Conservation (phyloP, 2,329 filamentous ascomycete species). For the Fusarium annulatum region DNA sequence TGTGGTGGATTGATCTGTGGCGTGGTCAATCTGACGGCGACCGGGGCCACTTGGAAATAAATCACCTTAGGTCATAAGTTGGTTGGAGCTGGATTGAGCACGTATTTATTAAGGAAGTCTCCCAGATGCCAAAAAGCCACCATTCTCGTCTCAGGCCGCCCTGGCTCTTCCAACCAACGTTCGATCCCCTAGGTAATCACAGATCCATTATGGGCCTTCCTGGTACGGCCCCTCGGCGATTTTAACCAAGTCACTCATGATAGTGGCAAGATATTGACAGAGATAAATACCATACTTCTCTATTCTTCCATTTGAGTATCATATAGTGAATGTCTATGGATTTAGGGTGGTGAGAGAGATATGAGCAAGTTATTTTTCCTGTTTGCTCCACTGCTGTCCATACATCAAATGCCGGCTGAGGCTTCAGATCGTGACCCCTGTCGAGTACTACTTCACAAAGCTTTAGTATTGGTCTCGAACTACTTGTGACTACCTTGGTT, state of each 20-base stretch:
- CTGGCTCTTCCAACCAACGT: constrained; percentile 33
- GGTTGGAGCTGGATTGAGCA: constrained; percentile 45
- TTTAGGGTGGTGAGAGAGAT: constrained; percentile 23
- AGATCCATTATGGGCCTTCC: constrained; percentile 18
- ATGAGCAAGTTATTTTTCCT: constrained; percentile 39
- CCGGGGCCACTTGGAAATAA: constrained; percentile 33
- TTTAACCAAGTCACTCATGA: constrained; percentile 18
- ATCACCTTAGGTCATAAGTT: constrained; percentile 43
- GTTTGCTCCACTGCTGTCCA: constrained; percentile 16
- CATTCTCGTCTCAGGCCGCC: constrained; percentile 37
- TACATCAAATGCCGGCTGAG: constrained; percentile 9
- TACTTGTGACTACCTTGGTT: not conserved
- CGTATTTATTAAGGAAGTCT: constrained; percentile 37
- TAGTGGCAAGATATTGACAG: constrained; percentile 22
- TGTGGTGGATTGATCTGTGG: constrained; percentile 40
- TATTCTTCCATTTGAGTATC: not conserved
- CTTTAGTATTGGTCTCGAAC: not conserved
- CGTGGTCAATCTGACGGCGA: constrained; percentile 41
- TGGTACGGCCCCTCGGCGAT: constrained; percentile 13
- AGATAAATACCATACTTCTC: not conserved
- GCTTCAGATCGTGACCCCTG: constrained; percentile 9
- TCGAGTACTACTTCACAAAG: not conserved
- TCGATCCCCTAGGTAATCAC: constrained; percentile 30
- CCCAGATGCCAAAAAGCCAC: constrained; percentile 22
- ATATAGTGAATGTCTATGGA: not conserved